Percentiles rank a stretch among this genome's conserved stretches.
phyloP scores from a whole-genome alignment of 305 asterid genomes.

The Coffea humblotiana region DNA sequence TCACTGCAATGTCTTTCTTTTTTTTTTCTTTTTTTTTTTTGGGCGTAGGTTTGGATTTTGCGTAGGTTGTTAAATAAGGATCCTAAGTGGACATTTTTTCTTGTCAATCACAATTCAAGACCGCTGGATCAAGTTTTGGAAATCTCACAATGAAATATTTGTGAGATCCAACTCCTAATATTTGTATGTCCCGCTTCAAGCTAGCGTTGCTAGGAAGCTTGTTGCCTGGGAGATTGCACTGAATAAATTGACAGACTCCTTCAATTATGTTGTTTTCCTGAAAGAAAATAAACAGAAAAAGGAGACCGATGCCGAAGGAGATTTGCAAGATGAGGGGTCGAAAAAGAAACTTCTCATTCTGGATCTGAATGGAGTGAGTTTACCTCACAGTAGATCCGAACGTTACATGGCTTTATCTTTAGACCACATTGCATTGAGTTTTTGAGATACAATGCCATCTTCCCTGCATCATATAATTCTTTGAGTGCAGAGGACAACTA shows the following conservation, averaged over 20 bases:
- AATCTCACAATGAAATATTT: background rate
- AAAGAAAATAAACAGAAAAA: background rate
- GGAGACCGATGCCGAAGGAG: background rate
- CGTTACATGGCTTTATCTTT: background rate
- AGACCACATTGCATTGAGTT: too few species aligned
- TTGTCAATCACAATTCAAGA: too few species aligned
- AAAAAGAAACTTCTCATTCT: background rate
- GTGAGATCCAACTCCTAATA: background rate
- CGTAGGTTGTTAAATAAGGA: too few species aligned
- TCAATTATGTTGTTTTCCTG: background rate
- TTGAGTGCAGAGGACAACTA: too few species aligned
- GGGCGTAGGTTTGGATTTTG: too few species aligned
- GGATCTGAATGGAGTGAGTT: background rate
- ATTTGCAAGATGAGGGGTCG: background rate
- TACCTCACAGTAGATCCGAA: background rate
- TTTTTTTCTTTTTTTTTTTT: too few species aligned
- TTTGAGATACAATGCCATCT: background rate
- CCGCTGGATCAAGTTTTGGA: too few species aligned
- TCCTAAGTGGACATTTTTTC: too few species aligned
- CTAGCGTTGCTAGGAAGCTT: background rate
- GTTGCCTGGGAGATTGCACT: background rate
- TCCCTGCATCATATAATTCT: background rate
- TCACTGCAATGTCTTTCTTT: too few species aligned
- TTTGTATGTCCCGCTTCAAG: background rate
- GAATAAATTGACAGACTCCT: too few species aligned